Evolutionary conservation across 2,329 filamentous ascomycete species (phyloP).

Genomic region (Reticulascus tulasneorum): DNA sequence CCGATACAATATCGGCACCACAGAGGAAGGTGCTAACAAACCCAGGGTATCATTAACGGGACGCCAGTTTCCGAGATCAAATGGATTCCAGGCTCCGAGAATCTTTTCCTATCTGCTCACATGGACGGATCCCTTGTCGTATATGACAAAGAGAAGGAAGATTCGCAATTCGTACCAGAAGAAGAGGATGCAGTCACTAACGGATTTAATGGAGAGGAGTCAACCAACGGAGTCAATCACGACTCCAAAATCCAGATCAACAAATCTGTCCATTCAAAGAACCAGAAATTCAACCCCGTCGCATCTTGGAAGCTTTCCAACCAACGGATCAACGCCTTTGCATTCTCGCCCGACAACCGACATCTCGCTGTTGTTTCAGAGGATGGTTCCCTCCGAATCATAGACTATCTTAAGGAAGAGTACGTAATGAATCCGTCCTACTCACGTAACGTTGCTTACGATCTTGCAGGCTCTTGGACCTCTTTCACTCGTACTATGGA

Average conservation of each 20-base stretch:
- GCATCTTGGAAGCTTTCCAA: slow-evolving; percentile 91
- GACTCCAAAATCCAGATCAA: slow-evolving; percentile 62
- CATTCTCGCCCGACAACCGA: slow-evolving; percentile 84
- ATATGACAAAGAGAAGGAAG: slow-evolving; percentile 97
- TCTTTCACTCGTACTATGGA: slow-evolving; percentile 91
- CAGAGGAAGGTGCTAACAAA: no score
- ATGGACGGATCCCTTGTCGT: slow-evolving; percentile 88
- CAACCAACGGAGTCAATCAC: slow-evolving; percentile 26
- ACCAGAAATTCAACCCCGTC: slow-evolving; percentile 90
- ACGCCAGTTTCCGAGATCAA: slow-evolving; percentile 82
- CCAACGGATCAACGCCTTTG: slow-evolving; percentile 83
- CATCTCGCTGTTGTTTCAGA: slow-evolving; percentile 89
- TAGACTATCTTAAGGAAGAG: slow-evolving; percentile 90
- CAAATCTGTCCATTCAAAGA: slow-evolving; percentile 91
- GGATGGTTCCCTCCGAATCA: slow-evolving; percentile 82
- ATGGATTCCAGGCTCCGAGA: slow-evolving; percentile 94
- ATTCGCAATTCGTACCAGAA: slow-evolving; percentile 73
- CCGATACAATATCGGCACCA: no score
- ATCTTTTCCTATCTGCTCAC: slow-evolving; percentile 85
- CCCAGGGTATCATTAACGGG: slow-evolving; percentile 78
- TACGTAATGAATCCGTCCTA: slow-evolving; percentile 36
- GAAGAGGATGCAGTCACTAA: slow-evolving; percentile 40
- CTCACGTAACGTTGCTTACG: slow-evolving; percentile 3
- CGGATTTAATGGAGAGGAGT: slow-evolving; percentile 29
- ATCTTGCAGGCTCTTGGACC: slow-evolving; percentile 65